Percentiles rank a stretch among this genome's conserved stretches.
These are phyloP conservation scores for Ceratocystiopsis minuta DNA, from an alignment of 2,329 filamentous ascomycete genomes.

Conservation along the genomic window DNA sequence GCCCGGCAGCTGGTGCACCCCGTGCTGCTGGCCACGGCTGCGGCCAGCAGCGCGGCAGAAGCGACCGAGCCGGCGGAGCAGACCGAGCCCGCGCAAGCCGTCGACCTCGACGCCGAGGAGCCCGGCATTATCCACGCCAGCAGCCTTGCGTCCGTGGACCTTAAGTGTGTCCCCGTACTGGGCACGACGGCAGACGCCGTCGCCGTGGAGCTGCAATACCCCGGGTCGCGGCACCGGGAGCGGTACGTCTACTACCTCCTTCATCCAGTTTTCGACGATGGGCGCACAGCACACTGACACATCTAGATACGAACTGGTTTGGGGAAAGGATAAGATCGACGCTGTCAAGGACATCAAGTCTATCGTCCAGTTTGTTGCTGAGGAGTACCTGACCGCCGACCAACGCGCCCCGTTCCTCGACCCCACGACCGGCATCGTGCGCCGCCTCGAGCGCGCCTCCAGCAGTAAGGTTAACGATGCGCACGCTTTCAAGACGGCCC, in stretches of 20 bases:
- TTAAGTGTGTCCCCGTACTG: slow-evolving; percentile 32
- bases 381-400: slow-evolving; percentile 59
- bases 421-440: slow-evolving; percentile 54
- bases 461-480: slow-evolving; percentile 46
- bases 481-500: slow-evolving; percentile 50
- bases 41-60: not conserved
- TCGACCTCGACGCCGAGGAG: slow-evolving; percentile 21
- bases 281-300: not conserved
- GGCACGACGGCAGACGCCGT: slow-evolving; percentile 33
- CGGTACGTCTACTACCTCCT: slow-evolving; percentile 11
- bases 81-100: no score
- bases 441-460: slow-evolving; percentile 58
- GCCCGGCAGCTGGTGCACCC: slow-evolving; percentile 26
- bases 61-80: slow-evolving; percentile 12
- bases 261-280: not conserved
- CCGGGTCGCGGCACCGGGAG: slow-evolving; percentile 32
- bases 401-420: slow-evolving; percentile 52
- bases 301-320: slow-evolving; percentile 50
- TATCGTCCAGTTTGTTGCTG: slow-evolving; percentile 50
- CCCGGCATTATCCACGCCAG: slow-evolving; percentile 39
- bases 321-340: slow-evolving; percentile 62
- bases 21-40: slow-evolving; percentile 19
- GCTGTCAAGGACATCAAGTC: slow-evolving; percentile 56
- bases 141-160: slow-evolving; percentile 32
- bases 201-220: slow-evolving; percentile 62